Percentiles rank a stretch among this genome's conserved stretches.
Conservation (phyloP, 192 early-diverging fungal species). For the Endogone sp. region DNA sequence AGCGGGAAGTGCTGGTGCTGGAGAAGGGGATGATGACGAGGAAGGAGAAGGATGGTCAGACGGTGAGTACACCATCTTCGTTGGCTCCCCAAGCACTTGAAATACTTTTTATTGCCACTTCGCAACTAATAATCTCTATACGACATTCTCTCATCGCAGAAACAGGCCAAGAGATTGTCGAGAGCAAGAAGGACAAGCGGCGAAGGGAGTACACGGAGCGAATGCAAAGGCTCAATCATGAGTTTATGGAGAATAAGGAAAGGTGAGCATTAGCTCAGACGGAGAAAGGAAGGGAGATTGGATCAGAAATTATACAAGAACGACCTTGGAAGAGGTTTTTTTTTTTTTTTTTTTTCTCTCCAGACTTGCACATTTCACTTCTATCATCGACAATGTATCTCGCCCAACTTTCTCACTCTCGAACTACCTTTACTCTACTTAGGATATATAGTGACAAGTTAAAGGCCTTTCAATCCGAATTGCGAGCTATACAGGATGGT, state of each 20-base stretch:
- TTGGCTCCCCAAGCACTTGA: no score
- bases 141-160: not conserved
- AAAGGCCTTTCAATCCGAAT: not conserved
- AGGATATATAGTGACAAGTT: slow-evolving; percentile 1
- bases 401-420: no score
- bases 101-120: not conserved
- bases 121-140: not conserved
- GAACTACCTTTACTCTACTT: no score
- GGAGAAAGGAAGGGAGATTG: not conserved
- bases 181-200: slow-evolving; percentile 51
- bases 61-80: not conserved
- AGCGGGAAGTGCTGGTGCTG: not conserved
- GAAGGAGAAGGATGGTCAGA: not conserved
- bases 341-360: no score
- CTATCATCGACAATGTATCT: no score
- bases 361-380: no score
- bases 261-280: slow-evolving; percentile 31
- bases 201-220: slow-evolving; percentile 49
- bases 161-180: slow-evolving; percentile 4
- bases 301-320: not conserved
- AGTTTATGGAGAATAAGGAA: slow-evolving; percentile 59
- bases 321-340: no score
- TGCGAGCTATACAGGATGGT: not conserved
- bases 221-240: slow-evolving; percentile 51
- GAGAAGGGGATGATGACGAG: not conserved